Evolutionary conservation across 2,329 filamentous ascomycete genomes (phyloP), one percentile per base, ranked within the genome.

Genomic region (Nemania sp.): DNA sequence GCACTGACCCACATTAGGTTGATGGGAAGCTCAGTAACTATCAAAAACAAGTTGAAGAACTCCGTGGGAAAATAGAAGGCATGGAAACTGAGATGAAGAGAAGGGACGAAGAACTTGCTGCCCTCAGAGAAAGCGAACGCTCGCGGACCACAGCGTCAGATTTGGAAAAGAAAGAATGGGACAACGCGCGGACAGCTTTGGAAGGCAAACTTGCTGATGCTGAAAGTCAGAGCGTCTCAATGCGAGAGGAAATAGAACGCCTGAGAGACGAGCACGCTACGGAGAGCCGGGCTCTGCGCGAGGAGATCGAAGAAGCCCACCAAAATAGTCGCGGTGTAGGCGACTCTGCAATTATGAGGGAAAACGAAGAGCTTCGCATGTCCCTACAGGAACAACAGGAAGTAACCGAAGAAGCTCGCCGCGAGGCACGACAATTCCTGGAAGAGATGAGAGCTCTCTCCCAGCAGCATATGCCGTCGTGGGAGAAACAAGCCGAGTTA

Each of bases 401-500:
- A 59, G 84, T 95, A 2, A 96, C 92, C 0, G 90, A 96, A 63
- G 90, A 97, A 70, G 95, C 97, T 34, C 87, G 91, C 21, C 86
- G 84, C 56, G 91, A 97, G 77, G 92, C 93, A 0, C 87, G 91
- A 58, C 84, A 87, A 51, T 97, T 94, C 73, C 77, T 99, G 45
- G 83, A 86, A 63, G 95, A 99, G 75, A 99, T 98, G 95, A 88
- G 91, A 64, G 80, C 85, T 47, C 82, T 98, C 48, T 96, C 93
- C 5, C 84, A 92, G 66, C 89, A 92, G 67, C 95, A 90, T 69
- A 87, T 87, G 65, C 83, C 88, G 11, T 88, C 89, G 6, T 89
- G 91, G 74, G 92, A 96, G 67, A 89, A 88, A 67, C 93, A 98
- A 74, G 87, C 92, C 53, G 86, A 88, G 68, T 81, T 98, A 65